Percentiles rank a stretch among this genome's conserved stretches.
These are phyloP conservation scores for Kuraishia molischiana DNA, from an alignment of 805 yeast genomes.

Conservation along the genomic window DNA sequence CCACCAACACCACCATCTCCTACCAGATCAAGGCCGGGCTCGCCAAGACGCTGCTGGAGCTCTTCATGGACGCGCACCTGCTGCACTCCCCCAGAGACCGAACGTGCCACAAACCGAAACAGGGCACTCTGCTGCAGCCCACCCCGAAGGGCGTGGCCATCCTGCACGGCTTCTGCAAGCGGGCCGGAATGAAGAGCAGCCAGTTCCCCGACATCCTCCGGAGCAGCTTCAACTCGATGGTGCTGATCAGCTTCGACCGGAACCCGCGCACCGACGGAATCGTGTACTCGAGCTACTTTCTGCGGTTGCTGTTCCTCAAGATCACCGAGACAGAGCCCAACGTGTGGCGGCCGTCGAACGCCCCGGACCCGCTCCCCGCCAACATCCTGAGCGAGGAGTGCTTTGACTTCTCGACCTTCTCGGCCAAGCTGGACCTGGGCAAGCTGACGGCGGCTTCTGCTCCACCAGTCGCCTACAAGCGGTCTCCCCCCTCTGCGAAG, in stretches of 20 bases:
- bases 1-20: conserved; percentile 43
- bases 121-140: conserved; percentile 52
- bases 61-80: conserved; percentile 51
- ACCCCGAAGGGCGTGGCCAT: conserved; percentile 85
- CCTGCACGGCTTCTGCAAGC: conserved; percentile 48
- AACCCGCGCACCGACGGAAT: conserved; percentile 46
- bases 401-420: background rate
- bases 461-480: background rate
- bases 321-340: conserved; percentile 63
- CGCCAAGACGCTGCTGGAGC: conserved; percentile 34
- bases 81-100: conserved; percentile 71
- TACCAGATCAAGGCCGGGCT: conserved; percentile 42
- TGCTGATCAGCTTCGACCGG: conserved; percentile 59
- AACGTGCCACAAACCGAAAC: conserved; percentile 41
- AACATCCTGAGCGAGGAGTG: conserved; percentile 15
- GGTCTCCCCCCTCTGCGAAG: background rate
- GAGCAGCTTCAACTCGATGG: conserved; percentile 63
- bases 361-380: conserved; percentile 38
- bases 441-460: background rate
- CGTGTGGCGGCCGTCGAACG: conserved; percentile 51
- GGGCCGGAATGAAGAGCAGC: conserved; percentile 36
- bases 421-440: background rate
- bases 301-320: conserved; percentile 51
- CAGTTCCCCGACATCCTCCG: conserved; percentile 35
- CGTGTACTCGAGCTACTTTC: conserved; percentile 50